phyloP scores from a whole-genome alignment of 1,284 basidiomycete species.

The Exobasidium rhododendri region DNA sequence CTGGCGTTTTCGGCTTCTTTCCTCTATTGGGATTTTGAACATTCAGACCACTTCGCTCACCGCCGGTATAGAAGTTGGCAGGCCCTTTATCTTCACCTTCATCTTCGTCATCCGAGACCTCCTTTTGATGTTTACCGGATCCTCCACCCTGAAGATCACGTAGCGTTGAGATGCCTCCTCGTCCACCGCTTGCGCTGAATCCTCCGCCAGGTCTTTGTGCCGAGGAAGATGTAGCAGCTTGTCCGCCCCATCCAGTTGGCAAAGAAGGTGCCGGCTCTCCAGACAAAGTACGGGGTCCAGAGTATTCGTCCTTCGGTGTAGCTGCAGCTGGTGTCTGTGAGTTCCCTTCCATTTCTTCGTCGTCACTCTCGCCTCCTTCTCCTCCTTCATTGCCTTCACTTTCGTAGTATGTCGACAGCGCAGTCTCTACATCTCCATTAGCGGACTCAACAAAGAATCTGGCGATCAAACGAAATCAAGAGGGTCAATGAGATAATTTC shows the following conservation, averaged over 20 bases:
- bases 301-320: not conserved
- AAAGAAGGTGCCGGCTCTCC: slow-evolving; percentile 48
- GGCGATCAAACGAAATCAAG: not conserved
- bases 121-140: slow-evolving; percentile 16
- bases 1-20: slow-evolving; percentile 61
- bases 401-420: slow-evolving; percentile 55
- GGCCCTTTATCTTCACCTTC: slow-evolving; percentile 42
- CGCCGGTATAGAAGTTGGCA: slow-evolving; percentile 52
- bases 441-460: slow-evolving; percentile 55
- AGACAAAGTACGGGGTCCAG: slow-evolving; percentile 53
- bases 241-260: slow-evolving; percentile 30
- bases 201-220: slow-evolving; percentile 15
- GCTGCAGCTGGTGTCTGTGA: slow-evolving; percentile 14
- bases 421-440: slow-evolving; percentile 53
- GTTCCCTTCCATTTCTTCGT: slow-evolving; percentile 15
- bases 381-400: slow-evolving; percentile 16
- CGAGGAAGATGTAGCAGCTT: slow-evolving; percentile 16
- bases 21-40: slow-evolving; percentile 75
- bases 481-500: too few species aligned
- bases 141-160: slow-evolving; percentile 18
- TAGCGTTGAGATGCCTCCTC: slow-evolving; percentile 54
- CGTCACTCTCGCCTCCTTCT: slow-evolving; percentile 2
- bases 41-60: slow-evolving; percentile 71
- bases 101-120: slow-evolving; percentile 29
- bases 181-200: slow-evolving; percentile 17